phyloP scores from a whole-genome alignment of 2,329 filamentous ascomycete species.

The Exophiala bonariae region DNA sequence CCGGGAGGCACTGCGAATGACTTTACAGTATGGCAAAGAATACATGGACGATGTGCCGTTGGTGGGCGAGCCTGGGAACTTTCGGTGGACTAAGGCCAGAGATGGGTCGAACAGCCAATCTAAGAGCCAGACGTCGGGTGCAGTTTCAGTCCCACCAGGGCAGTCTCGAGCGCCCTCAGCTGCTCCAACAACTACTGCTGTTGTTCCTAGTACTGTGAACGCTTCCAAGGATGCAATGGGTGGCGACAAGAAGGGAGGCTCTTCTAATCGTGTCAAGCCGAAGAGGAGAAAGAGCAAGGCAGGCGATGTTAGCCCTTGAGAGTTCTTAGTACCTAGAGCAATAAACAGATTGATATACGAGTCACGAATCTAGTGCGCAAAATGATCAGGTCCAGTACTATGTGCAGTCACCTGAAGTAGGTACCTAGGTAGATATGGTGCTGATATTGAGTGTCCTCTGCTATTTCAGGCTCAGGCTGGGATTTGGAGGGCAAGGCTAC shows the following conservation, averaged over 20 bases:
- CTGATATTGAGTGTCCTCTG: no score
- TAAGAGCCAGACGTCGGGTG: conserved; percentile 6
- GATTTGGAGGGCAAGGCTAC: no score
- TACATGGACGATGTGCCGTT: conserved; percentile 66
- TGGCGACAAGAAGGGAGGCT: not conserved
- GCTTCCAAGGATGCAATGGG: not conserved
- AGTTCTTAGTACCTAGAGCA: not conserved
- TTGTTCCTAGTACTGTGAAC: not conserved
- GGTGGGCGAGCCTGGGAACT: conserved; percentile 62
- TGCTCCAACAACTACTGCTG: conserved; percentile 3
- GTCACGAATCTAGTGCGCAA: no score
- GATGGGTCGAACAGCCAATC: conserved; percentile 27
- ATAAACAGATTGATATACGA: no score
- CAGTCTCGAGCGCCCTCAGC: conserved; percentile 20
- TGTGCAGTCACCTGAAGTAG: no score
- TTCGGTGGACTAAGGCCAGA: conserved; percentile 52
- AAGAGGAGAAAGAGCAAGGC: conserved; percentile 23
- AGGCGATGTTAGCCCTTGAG: conserved; percentile 15
- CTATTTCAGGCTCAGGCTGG: no score
- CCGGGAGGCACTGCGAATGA: conserved; percentile 51
- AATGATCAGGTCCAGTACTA: no score
- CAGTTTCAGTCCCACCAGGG: conserved; percentile 9
- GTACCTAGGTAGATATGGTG: no score
- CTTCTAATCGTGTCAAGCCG: conserved; percentile 4
- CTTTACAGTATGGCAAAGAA: conserved; percentile 57